Percentiles rank a stretch among this genome's conserved stretches.
These are phyloP conservation scores for Breynia disticha DNA, from an alignment of 441 rosid genomes.

Conservation along the genomic window DNA sequence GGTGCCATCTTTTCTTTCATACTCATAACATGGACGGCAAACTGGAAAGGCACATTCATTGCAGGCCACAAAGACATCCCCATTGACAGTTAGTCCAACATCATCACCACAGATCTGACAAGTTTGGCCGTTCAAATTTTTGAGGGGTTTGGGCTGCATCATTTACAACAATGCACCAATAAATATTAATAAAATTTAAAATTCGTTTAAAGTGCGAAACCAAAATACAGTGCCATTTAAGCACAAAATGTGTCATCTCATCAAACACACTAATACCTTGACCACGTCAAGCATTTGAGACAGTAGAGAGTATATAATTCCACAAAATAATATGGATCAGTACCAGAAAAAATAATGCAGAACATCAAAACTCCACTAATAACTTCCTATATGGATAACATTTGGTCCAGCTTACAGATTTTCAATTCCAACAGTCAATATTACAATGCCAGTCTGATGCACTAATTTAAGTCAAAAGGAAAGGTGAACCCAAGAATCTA, in stretches of 20 bases:
- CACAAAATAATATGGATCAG: no score
- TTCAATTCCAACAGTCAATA: no score
- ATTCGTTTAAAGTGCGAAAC: neutral
- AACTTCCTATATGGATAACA: no score
- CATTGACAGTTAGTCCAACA: slow-evolving; percentile 48
- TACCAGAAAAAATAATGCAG: no score
- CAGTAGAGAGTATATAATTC: no score
- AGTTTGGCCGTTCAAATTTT: slow-evolving; percentile 53
- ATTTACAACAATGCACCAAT: slow-evolving; percentile 13
- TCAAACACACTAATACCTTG: neutral
- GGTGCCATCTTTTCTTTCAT: slow-evolving; percentile 91
- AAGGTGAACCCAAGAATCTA: neutral
- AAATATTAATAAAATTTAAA: slow-evolving; percentile 4
- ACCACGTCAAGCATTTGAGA: no score
- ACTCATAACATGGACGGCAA: slow-evolving; percentile 92
- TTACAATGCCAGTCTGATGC: no score
- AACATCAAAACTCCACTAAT: no score
- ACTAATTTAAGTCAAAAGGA: neutral
- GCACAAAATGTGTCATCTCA: neutral
- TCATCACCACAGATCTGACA: slow-evolving; percentile 92
- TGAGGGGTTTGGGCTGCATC: slow-evolving; percentile 79
- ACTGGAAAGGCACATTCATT: slow-evolving; percentile 96
- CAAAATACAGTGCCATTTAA: neutral
- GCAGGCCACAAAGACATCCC: slow-evolving; percentile 84
- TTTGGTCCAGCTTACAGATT: no score